These are phyloP conservation scores for Phialophora expanda DNA, from an alignment of 2,329 filamentous ascomycete genomes.

Conservation along the genomic window DNA sequence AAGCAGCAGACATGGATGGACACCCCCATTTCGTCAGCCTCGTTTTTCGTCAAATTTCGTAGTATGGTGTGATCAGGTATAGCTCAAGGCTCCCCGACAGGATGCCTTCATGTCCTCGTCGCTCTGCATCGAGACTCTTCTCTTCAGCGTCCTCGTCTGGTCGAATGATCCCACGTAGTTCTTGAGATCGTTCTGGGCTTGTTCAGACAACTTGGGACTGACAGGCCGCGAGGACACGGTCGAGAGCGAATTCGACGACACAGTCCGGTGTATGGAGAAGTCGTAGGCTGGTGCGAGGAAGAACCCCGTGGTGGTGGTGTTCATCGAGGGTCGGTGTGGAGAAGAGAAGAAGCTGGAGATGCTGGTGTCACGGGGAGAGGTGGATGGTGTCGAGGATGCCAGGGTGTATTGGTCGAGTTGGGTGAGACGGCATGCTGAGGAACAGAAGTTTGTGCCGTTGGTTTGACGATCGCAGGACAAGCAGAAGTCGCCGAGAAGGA, in stretches of 20 bases:
- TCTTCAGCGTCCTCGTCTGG: slow-evolving; percentile 65
- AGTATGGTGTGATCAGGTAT: background rate
- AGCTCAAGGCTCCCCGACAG: slow-evolving; percentile 19
- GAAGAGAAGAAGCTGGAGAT: slow-evolving; percentile 48
- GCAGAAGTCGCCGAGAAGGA: slow-evolving; percentile 80
- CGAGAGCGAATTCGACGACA: slow-evolving; percentile 52
- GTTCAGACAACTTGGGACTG: slow-evolving; percentile 78
- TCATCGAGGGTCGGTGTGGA: slow-evolving; percentile 20
- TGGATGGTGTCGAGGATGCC: slow-evolving; percentile 46
- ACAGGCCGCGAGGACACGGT: slow-evolving; percentile 60
- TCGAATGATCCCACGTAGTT: slow-evolving; percentile 90
- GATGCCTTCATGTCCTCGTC: slow-evolving; percentile 30
- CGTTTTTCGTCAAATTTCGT: slow-evolving; percentile 15
- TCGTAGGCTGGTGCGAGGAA: slow-evolving; percentile 76
- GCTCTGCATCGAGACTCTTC: slow-evolving; percentile 42
- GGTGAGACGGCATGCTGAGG: slow-evolving; percentile 84
- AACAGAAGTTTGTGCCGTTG: slow-evolving; percentile 83
- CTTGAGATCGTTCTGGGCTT: slow-evolving; percentile 77
- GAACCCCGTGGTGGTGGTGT: slow-evolving; percentile 57
- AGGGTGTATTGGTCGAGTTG: slow-evolving; percentile 68
- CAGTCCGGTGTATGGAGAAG: slow-evolving; percentile 62
- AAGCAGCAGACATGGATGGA: background rate
- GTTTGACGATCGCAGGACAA: slow-evolving; percentile 91
- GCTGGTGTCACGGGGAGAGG: slow-evolving; percentile 48
- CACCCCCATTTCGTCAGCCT: slow-evolving; percentile 6